Percentiles rank a stretch among this genome's conserved stretches.
These are phyloP conservation scores for Fragilaria crotonensis DNA, from an alignment of 108 stramenopile species.

Conservation along the genomic window DNA sequence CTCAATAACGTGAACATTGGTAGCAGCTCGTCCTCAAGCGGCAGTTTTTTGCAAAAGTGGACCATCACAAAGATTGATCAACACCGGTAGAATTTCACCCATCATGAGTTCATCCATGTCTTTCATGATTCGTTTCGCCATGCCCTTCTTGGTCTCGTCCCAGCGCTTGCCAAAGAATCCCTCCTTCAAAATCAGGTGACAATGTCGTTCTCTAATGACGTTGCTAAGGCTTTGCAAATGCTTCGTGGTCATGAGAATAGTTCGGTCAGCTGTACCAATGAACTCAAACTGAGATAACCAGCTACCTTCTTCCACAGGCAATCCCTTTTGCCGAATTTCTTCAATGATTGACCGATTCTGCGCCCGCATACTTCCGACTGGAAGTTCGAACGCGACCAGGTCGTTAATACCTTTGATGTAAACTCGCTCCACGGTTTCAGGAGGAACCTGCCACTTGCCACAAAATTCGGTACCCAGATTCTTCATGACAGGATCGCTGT, in stretches of 20 bases:
- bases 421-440: slow-evolving; percentile 10
- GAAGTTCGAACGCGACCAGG: slow-evolving; percentile 16
- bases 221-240: slow-evolving; percentile 27
- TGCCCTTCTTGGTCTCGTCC: slow-evolving; percentile 16
- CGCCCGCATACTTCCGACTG: slow-evolving; percentile 12
- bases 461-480: slow-evolving; percentile 32
- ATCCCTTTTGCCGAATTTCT: slow-evolving; percentile 1
- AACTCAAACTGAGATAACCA: slow-evolving; percentile 22
- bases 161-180: slow-evolving; percentile 27
- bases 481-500: slow-evolving; percentile 19
- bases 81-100: slow-evolving; percentile 31
- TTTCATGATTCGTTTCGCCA: too few species aligned
- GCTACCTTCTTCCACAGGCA: background rate
- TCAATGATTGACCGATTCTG: background rate
- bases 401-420: slow-evolving; percentile 5
- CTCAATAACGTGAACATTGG: slow-evolving; percentile 19
- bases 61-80: slow-evolving; percentile 16
- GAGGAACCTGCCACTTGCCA: slow-evolving; percentile 15
- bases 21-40: slow-evolving; percentile 14
- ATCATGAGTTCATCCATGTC: slow-evolving; percentile 47
- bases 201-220: slow-evolving; percentile 1
- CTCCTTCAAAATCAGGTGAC: background rate
- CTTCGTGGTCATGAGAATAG: slow-evolving; percentile 36
- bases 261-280: slow-evolving; percentile 32
- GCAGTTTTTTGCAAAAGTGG: slow-evolving; percentile 29